Base-by-base conservation (phyloP, 495 filamentous ascomycete species). In the Tuber melanosporum region DNA sequence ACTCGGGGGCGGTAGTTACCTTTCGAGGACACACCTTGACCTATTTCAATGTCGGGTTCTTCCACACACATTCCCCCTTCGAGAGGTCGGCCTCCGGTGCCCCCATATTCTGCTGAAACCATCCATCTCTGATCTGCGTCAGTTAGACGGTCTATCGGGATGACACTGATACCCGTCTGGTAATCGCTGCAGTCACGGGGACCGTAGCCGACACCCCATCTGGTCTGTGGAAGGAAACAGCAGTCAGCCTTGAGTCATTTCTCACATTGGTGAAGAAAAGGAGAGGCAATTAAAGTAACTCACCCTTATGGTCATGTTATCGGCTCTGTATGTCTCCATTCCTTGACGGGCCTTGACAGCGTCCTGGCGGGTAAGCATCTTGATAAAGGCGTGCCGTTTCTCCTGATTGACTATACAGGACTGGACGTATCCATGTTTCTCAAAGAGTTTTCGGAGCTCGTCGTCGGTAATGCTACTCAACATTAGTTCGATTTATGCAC, bases 51-150 rank as follows among this genome's bases (percentile, higher is more conserved):
- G 83, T 99, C 95, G 12, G 95, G 95, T 85, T 99, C 95, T 82
- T 99, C 95, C 36, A 98, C 92, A 20, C 94, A 91, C 85, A 98
- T 90, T 32, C 95, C 95, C 41, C 87, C 86, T 81, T 93, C 92
- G 75, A 99, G 92, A 1, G 89, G 85, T 71, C 89, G 89, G 71
- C 94, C 95, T 73, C 95, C 96, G 76, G 92, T 95, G 52, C 95
- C 95, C 77, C 95, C 95, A 79, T 92, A 97, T 80, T 95, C 93
- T 32, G 95, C 95, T 70, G 90, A 97, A 77, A 97, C 86, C 91
- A 98, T 95, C 96, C 96, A 99, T 84, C 97, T 97, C 46, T 92
- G 88, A 86, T 99, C 95, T 32, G 95, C 96, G 74, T 99, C 96
- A 12, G 95, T 99, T 22, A 99, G 89, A 75, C 93, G 91, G 77